A percentile compares a stretch with the other conserved stretches of the same genome.
phyloP scores from a whole-genome alignment of 768 basidiomycete species.

The Hericium erinaceus region DNA sequence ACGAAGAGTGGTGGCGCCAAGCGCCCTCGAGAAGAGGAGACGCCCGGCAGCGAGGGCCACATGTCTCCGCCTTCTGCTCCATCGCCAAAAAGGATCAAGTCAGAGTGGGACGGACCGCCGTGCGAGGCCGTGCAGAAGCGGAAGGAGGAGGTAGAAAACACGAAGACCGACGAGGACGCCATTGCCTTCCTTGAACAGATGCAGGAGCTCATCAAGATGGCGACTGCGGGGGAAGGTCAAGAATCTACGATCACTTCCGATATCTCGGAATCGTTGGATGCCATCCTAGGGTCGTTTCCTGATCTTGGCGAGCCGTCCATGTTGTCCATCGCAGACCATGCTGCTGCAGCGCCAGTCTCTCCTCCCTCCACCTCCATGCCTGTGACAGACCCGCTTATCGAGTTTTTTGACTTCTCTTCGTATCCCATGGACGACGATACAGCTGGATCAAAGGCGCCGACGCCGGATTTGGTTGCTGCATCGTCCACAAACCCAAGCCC shows the following conservation, averaged over 20 bases:
- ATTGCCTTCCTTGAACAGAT: slow-evolving; percentile 52
- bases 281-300: slow-evolving; percentile 50
- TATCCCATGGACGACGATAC: slow-evolving; percentile 50
- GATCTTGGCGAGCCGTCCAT: slow-evolving; percentile 30
- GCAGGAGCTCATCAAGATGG: slow-evolving; percentile 52
- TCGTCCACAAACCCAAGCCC: slow-evolving; percentile 74
- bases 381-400: slow-evolving; percentile 41
- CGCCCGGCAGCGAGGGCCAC: background rate
- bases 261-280: slow-evolving; percentile 49
- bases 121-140: slow-evolving; percentile 31
- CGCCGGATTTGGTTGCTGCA: slow-evolving; percentile 62
- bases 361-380: slow-evolving; percentile 25
- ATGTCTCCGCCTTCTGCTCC: slow-evolving; percentile 39
- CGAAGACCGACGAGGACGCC: slow-evolving; percentile 64
- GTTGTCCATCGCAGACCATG: slow-evolving; percentile 20
- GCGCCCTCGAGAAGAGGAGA: slow-evolving; percentile 47
- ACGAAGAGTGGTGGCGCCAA: slow-evolving; percentile 21
- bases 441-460: slow-evolving; percentile 52
- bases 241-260: slow-evolving; percentile 29
- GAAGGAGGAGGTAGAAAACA: slow-evolving; percentile 15
- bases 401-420: slow-evolving; percentile 63
- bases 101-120: slow-evolving; percentile 58
- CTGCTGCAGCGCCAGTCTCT: slow-evolving; percentile 3
- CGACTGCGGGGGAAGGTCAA: slow-evolving; percentile 29
- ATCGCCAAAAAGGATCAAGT: slow-evolving; percentile 64